These are phyloP conservation scores for Pyrus hybrid DNA, from an alignment of 331 rosid species.

Conservation along the genomic window DNA sequence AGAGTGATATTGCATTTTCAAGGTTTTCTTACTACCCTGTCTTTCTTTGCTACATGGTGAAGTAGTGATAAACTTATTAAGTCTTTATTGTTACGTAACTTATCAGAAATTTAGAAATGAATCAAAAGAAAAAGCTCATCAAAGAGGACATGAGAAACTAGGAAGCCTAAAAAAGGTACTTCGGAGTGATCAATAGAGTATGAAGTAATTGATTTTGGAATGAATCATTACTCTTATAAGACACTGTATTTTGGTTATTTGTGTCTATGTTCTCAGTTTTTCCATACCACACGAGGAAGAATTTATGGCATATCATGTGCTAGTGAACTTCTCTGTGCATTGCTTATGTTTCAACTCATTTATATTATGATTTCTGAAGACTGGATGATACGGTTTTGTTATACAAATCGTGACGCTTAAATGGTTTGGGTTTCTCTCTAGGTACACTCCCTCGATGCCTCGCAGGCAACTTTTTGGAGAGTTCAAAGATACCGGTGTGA, in stretches of 20 bases:
- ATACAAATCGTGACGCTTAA: neutral
- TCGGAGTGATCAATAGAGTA: neutral
- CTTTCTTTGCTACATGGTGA: neutral
- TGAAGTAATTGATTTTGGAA: neutral
- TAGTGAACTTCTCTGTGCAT: neutral
- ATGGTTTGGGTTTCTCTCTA: slow-evolving; percentile 21
- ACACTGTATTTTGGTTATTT: neutral
- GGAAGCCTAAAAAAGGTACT: neutral
- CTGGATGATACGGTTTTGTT: neutral
- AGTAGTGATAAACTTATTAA: neutral
- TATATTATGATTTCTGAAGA: neutral
- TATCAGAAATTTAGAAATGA: neutral
- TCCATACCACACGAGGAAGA: too few species aligned
- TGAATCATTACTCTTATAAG: neutral
- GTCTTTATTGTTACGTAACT: neutral
- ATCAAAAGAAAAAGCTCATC: neutral
- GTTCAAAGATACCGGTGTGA: slow-evolving; percentile 56
- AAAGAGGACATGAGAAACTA: neutral
- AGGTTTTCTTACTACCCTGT: slow-evolving; percentile 37
- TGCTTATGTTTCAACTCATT: neutral
- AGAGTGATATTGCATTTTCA: slow-evolving; percentile 59
- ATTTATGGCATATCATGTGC: neutral
- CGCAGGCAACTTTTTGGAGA: slow-evolving; percentile 66
- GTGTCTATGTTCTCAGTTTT: neutral
- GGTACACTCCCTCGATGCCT: slow-evolving; percentile 75